Conservation (phyloP, 179 eudicot genomes). For the Camellia oleifera region DNA sequence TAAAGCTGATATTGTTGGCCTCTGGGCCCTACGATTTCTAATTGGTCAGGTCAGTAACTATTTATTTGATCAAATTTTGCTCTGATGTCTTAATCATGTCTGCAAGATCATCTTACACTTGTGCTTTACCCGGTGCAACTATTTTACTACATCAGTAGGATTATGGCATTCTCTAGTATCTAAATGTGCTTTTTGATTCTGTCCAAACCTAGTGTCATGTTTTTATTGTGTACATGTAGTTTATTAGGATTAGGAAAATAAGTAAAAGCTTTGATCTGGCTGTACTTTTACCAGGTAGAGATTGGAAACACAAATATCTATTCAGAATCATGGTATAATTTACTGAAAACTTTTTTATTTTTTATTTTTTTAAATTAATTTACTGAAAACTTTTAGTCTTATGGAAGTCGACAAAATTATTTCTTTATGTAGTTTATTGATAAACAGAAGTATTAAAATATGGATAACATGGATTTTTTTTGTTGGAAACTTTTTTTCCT, state of each 20-base stretch:
- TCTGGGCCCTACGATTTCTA: slow-evolving; percentile 90
- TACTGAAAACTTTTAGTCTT: no score
- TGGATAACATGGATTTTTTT: neutral
- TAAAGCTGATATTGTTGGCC: slow-evolving; percentile 98
- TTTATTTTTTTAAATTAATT: no score
- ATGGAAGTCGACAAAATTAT: no score
- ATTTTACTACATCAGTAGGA: neutral
- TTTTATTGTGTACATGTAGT: neutral
- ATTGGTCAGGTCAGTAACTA: slow-evolving; percentile 53
- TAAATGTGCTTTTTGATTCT: neutral
- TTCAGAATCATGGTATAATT: neutral
- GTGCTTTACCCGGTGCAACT: neutral
- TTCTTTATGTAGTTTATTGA: no score
- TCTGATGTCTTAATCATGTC: neutral
- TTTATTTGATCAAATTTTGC: neutral
- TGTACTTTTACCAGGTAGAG: neutral
- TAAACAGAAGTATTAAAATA: no score
- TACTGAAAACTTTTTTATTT: neutral
- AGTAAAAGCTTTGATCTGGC: neutral
- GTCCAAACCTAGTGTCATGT: neutral
- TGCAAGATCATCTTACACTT: neutral
- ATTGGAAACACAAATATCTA: neutral
- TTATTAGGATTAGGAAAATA: neutral
- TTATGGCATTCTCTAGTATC: neutral
- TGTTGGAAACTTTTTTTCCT: neutral